These are phyloP conservation scores for Lunasporangiospora selenospora DNA, from an alignment of 192 early-diverging fungal species.

Conservation along the genomic window DNA sequence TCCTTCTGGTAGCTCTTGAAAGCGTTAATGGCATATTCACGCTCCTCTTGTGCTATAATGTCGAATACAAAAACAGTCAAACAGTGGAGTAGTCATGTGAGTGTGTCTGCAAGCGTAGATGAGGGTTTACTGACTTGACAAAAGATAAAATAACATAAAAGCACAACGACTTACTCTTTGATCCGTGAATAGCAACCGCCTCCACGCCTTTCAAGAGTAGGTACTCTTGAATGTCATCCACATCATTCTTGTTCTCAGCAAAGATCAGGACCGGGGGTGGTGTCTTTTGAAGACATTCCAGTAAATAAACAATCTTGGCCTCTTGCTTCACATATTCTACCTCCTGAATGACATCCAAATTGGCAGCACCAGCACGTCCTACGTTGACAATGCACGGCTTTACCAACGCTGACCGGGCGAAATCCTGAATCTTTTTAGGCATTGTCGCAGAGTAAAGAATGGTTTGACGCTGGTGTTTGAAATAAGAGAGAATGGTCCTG, in stretches of 20 bases:
- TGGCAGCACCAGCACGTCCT: slow-evolving; percentile 95
- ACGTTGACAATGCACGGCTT: slow-evolving; percentile 96
- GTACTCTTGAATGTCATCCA: slow-evolving; percentile 99
- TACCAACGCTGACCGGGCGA: slow-evolving; percentile 89
- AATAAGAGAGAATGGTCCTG: slow-evolving; percentile 94
- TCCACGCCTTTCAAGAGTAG: slow-evolving; percentile 94
- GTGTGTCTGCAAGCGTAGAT: neutral
- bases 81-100: neutral
- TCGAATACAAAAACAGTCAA: slow-evolving; percentile 1
- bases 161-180: slow-evolving; percentile 69
- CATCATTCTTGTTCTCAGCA: slow-evolving; percentile 99
- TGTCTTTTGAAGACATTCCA: slow-evolving; percentile 97
- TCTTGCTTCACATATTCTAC: slow-evolving; percentile 98
- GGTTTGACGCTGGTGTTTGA: slow-evolving; percentile 95
- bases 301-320: slow-evolving; percentile 91
- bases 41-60: slow-evolving; percentile 86
- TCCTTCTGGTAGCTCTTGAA: slow-evolving; percentile 94
- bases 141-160: neutral
- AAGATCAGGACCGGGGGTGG: slow-evolving; percentile 95
- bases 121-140: neutral
- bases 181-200: slow-evolving; percentile 93
- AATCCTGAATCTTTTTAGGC: slow-evolving; percentile 99
- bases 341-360: slow-evolving; percentile 96
- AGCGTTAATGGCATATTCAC: slow-evolving; percentile 92
- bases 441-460: slow-evolving; percentile 96